Base-by-base conservation (phyloP, 768 basidiomycete genomes). In the Mycena rebaudengoi region DNA sequence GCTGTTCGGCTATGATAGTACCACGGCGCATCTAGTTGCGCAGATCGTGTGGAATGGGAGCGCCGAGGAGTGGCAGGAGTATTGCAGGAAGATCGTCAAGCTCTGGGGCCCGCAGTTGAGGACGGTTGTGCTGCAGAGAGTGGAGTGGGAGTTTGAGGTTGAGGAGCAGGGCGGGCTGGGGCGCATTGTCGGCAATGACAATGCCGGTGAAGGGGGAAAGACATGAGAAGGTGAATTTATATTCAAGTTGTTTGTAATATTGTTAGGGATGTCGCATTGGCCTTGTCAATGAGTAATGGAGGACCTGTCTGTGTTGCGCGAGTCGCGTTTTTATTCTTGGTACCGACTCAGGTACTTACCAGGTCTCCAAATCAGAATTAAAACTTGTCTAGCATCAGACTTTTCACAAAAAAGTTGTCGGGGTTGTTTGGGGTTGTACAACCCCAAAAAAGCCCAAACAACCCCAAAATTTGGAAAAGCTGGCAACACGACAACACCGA, bases 131-230 rank as follows among this genome's bases (percentile, higher is more conserved):
- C 51, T 52, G 25, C 51, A 52, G 51, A 52, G 51, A 26, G 51
- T 52, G 25, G 51, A 52, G 51, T 52, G 51, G 51, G 51, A 52
- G 51, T 52, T 52, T 40, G 51, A 52, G 37, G 51, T 52, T 14
- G 37, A 13, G 37, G 51, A 28, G 37, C 25, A 52, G 35, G 51
- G 51, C 51, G 35, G 37, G 13, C 51, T 12, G 25, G 51, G 51
- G 25, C 51, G 20, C 8, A 14, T 52, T 52, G 26, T 39, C 28
- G 51, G 35, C 35, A 39, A 32, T 50, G 48, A 16, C 32, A 39
- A 32, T 50, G 48, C 12, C 32, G 6, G 25, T 28, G 25, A 40
- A 52, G 51, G 37, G 35, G 37, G 21, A 26, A 26, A 37, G 51
- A 52, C 23, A 52, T 52, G 51, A 52, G 37, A n/a, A n/a, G n/a